Evolutionary conservation across 2,329 filamentous ascomycete genomes (phyloP), one percentile per base, ranked within the genome.

Genomic region (Leptographium radiaticola): DNA sequence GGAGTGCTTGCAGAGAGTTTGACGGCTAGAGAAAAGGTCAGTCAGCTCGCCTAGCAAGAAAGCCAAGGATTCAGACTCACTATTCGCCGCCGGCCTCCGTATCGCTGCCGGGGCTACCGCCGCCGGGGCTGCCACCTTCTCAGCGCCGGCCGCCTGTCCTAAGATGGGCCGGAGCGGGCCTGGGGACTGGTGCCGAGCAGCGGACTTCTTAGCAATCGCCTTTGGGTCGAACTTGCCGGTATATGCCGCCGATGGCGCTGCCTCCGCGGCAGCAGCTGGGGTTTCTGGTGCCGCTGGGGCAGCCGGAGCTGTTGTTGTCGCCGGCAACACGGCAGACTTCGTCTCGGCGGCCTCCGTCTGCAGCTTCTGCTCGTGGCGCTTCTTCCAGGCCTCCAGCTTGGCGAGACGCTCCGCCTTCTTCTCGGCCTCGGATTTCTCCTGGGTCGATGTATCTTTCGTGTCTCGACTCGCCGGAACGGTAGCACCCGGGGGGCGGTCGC

Each of bases 331-430:
- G 11, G 64, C 62, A n/a, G 56, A 5, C 36, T 49, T 38, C 7
- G 36, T 18, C 2, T 38, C 20, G 7, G 47, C 36, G 6, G 46
- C 13, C 11, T n/a, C 40, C n/a, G 40, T 20, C 40, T 62, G 79
- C 61, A 84, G 84, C 61, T 84, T 84, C 64, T 83, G 81, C 59
- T 88, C 86, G 65, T 89, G 84, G 69, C 90, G 91, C 68, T 89
- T 86, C 70, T 95, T 95, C 90, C 89, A 95, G 55, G 87, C 87
- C 66, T 91, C 87, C 33, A 95, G 71, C 65, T 88, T 90, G 33
- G 87, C 87, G 45, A 89, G 75, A 58, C 87, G 76, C 67, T 91
- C 87, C 50, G 84, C 86, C 66, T 90, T 88, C 64, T 86, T 89
- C 50, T 89, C 83, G 57, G 81, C 79, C 62, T 89, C 86, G 34